A percentile compares a stretch with the other conserved stretches of the same genome.
These are phyloP conservation scores for Clitopilus hobsonii DNA, from an alignment of 768 basidiomycete genomes.

Conservation along the genomic window DNA sequence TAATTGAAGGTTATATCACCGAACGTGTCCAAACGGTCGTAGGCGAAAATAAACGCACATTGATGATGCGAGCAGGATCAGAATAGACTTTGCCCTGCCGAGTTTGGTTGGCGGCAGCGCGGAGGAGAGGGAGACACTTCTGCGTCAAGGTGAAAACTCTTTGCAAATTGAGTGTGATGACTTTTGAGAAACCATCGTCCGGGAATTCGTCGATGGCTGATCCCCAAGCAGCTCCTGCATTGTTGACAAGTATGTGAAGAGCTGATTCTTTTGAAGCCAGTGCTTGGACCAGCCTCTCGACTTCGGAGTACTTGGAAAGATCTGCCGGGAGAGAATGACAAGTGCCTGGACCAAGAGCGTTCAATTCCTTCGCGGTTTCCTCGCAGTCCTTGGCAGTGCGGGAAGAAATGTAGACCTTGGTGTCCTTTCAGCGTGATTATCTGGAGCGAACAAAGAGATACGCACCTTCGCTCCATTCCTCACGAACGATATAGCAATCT, in stretches of 20 bases:
- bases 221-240: slow-evolving; percentile 58
- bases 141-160: slow-evolving; percentile 64
- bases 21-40: no score
- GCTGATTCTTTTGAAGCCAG: slow-evolving; percentile 45
- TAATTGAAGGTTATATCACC: no score
- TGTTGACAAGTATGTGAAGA: slow-evolving; percentile 60
- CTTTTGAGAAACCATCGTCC: slow-evolving; percentile 57
- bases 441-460: slow-evolving; percentile 26
- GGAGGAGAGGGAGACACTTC: slow-evolving; percentile 52
- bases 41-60: slow-evolving; percentile 28
- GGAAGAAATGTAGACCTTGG: slow-evolving; percentile 59
- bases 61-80: slow-evolving; percentile 57
- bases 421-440: background rate
- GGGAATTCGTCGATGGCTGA: slow-evolving; percentile 40
- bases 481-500: slow-evolving; percentile 65
- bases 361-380: slow-evolving; percentile 47
- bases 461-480: slow-evolving; percentile 45
- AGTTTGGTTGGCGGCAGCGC: slow-evolving; percentile 38
- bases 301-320: slow-evolving; percentile 47
- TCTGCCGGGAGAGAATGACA: slow-evolving; percentile 54
- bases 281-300: slow-evolving; percentile 47
- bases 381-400: slow-evolving; percentile 49
- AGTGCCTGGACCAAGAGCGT: slow-evolving; percentile 43
- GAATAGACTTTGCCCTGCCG: slow-evolving; percentile 26
- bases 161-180: slow-evolving; percentile 58